Base-by-base conservation (phyloP, 805 yeast genomes). In the Wickerhamomyces kurtzmanii region DNA sequence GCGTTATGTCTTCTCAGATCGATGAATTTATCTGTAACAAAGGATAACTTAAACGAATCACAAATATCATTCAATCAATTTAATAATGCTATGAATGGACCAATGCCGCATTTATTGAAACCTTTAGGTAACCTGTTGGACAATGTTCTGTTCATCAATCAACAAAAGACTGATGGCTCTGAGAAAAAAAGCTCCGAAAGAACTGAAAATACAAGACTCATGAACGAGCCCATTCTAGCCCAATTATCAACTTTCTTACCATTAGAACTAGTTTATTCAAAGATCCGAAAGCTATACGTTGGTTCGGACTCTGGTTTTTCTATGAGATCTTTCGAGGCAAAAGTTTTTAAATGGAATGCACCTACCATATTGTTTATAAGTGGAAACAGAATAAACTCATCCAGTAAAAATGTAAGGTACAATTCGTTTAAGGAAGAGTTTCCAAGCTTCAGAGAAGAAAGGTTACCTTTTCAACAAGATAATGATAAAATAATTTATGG, bases 311-410 rank as follows among this genome's bases (percentile, higher is more conserved):
- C 75, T 27, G 97, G 97, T 2, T 89, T 82, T 48, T 83, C 95
- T 0, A 83, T 87, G 68, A 58, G 94, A 17, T 79, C 95, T 0
- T 67, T 89, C 32, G 95, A 87, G 52, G 68, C 78, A 31, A 83
- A 77, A 37, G 80, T 79, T 0, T 73, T 84, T 59, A 84, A 86
- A 42, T 89, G 96, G 95, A 75, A 71, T 40, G 91, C 94, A 0
- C 94, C 96, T 0, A 71, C 94, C 0, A 48, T 89, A 1, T 39
- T 87, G 7, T 34, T 87, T 0, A 59, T 89, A 1, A 66, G 72
- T 3, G 97, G 96, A 0, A 66, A 62, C 39, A 47, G 71, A 26
- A 47, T 76, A 15, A 47, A 52, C 23, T 29, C 44, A 21, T 12
- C 6, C 13, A 10, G 13, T 12, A 12, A 21, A 12, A 12, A 11